These are phyloP conservation scores for Juglanconis oblonga DNA, from an alignment of 2,329 filamentous ascomycete species.

Conservation along the genomic window DNA sequence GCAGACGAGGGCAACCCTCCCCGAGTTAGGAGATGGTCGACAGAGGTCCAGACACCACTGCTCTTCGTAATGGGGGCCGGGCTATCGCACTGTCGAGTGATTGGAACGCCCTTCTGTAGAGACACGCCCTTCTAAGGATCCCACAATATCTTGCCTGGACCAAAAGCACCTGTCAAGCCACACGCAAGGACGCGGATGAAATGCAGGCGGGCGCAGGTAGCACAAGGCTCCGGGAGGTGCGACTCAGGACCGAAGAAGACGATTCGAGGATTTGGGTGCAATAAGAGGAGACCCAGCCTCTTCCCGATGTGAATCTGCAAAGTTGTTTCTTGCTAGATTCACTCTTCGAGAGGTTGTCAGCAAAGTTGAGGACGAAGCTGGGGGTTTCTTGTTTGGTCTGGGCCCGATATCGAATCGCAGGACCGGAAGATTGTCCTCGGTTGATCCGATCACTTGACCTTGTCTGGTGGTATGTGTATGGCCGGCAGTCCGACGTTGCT, in stretches of 20 bases:
- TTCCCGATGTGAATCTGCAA: not conserved
- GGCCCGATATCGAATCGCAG: not conserved
- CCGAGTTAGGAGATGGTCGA: not conserved
- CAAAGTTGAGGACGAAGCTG: not conserved
- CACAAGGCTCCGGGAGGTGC: not conserved
- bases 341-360: not conserved
- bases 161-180: not conserved
- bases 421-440: not conserved
- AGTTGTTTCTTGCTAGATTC: not conserved
- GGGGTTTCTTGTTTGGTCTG: not conserved
- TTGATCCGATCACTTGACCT: not conserved
- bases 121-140: not conserved
- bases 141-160: not conserved
- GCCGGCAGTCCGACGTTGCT: constrained; percentile 9
- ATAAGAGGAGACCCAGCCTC: not conserved
- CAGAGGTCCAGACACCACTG: not conserved
- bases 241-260: not conserved
- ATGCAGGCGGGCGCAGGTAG: not conserved
- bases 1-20: not conserved
- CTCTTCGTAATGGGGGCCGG: not conserved
- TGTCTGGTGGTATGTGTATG: not conserved
- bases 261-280: not conserved
- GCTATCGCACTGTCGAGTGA: not conserved
- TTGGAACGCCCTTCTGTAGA: not conserved
- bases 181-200: not conserved